phyloP scores from a whole-genome alignment of 305 asterid species.

The Solanum hybrid region DNA sequence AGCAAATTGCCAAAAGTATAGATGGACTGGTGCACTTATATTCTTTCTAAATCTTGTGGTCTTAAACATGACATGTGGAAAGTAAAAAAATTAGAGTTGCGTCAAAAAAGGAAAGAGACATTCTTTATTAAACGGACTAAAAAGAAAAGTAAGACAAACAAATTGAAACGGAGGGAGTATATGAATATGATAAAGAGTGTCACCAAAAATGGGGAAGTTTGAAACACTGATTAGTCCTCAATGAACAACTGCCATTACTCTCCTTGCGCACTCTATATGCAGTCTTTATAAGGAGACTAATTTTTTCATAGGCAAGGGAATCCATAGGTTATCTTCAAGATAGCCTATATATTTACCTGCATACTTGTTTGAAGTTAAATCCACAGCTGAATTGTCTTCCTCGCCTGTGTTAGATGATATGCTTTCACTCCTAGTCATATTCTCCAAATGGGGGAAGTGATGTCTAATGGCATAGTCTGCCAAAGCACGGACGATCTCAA shows the following conservation, averaged over 20 bases:
- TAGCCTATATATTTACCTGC: constrained; percentile 40
- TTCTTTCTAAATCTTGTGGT: not conserved
- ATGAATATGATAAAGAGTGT: not conserved
- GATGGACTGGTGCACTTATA: not conserved
- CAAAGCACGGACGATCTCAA: constrained; percentile 60
- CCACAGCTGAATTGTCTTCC: constrained; percentile 71
- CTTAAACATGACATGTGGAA: not conserved
- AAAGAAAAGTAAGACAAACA: not conserved
- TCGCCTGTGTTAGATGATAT: constrained; percentile 65
- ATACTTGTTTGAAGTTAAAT: constrained; percentile 80
- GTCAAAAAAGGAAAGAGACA: not conserved
- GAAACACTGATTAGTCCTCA: not conserved
- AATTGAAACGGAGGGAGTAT: not conserved
- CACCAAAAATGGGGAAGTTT: not conserved
- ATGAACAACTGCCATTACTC: not conserved
- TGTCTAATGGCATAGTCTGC: constrained; percentile 75
- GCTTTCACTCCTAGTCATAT: constrained; percentile 54
- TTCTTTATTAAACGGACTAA: not conserved
- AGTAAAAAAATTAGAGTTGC: not conserved
- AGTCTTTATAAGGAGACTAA: not conserved
- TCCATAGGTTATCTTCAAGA: not conserved
- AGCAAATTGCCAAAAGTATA: not conserved
- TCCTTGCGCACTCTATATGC: not conserved
- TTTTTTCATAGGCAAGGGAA: not conserved
- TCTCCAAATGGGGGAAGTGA: constrained; percentile 79